Evolutionary conservation across 495 filamentous ascomycete species (phyloP), one percentile per base, ranked within the genome.

Genomic region (Oidiodendron maius): DNA sequence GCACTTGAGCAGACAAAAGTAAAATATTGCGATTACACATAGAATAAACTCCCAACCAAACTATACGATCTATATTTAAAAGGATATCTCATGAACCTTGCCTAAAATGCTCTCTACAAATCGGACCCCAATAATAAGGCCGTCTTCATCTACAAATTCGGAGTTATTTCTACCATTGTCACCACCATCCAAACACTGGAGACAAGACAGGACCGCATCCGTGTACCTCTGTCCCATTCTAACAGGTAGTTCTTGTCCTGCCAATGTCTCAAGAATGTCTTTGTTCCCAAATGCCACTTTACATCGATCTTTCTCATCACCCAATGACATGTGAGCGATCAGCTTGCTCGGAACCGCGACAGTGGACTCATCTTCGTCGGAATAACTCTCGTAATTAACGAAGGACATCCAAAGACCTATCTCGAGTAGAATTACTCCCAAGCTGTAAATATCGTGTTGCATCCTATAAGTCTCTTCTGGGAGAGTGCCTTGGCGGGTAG

Each of bases 401-500:
- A 56, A 47, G 9, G 54, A 49, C 3, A 13, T 24, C 50, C 52
- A 56, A 6, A 55, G 37, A 25, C 61, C 62, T n/a, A 64, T 64
- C 35, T 67, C 64, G 3, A 67, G 51, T 44, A 54, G 64, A 47
- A 67, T 74, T 2, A 82, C 75, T 0, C 80, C 80, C 9, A 84
- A 68, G 51, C 73, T 77, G 53, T 84, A 84, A 25, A 84, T 77
- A 50, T 84, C 80, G 57, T 83, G 79, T 51, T 80, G 75, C 76
- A 82, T 82, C 5, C 44, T 58, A 47, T 80, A 81, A 6, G 44
- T 26, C 1, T 68, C 65, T 39, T 64, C 49, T 1, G 64, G 66
- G 18, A 44, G 54, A 0, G 56, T 5, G 1, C 79, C 77, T 35
- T 77, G 71, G 11, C 78, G 69, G 1, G 53, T 44, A 9, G 79